Evolutionary conservation across 78 protist species (phyloP), one percentile per base, ranked within the genome.

Genomic region (Dictyostelium brefeldianum): DNA sequence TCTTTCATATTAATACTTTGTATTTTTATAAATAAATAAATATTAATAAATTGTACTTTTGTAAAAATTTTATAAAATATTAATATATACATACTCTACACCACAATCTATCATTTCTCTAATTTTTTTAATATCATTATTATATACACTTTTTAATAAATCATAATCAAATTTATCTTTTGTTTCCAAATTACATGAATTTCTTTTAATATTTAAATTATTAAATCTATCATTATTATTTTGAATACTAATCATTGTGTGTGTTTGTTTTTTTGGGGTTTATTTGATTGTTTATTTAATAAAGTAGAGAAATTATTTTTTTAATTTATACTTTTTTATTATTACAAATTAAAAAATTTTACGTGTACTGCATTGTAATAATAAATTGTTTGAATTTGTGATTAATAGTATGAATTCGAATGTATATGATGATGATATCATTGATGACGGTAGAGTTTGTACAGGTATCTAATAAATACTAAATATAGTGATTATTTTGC

Each of bases 31-130:
- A 36, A 3, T 36, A 3, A 36, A 36, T 36, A 3, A 36, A 36
- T 36, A 36, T 36, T 36, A 36, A 36, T 36, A 36, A 36, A 36
- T 36, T 3, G 2, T 36, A n/a, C n/a, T n/a, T n/a, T n/a, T n/a
- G n/a, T n/a, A n/a, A 36, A 36, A 36, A 36, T 36, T 36, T n/a
- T n/a, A n/a, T n/a, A n/a, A n/a, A 36, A 36, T 36, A 36, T 36
- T 36, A 36, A 36, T 36, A 2, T 36, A 36, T 36, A 36, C 43
- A 36, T 36, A 36, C 43, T 89, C 93, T 4, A 47, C 78, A 20
- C 93, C 93, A 41, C 74, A 48, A 67, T 89, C 93, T 5, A 89
- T 51, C 93, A 89, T 78, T 73, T 89, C 93, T 51, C 93, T 78
- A 11, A 67, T 12, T 67, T 79, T 78, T 36, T 89, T 89, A 17